Conservation (phyloP, 2,329 filamentous ascomycete species). For the Claviceps monticola region DNA sequence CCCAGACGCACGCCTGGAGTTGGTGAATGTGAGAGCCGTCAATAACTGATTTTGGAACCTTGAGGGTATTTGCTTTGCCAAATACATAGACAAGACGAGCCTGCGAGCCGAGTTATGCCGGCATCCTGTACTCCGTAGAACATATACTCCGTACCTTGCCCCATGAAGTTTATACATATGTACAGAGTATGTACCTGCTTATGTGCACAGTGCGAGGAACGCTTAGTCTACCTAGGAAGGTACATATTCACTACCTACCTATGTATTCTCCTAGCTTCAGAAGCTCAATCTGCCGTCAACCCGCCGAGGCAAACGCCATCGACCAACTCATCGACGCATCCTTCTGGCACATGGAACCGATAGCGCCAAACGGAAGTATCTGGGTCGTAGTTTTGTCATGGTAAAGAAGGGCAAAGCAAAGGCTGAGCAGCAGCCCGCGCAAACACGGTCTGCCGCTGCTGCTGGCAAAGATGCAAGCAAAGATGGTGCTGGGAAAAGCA, state of each 20-base stretch:
- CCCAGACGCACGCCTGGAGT: not conserved
- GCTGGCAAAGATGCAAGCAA: conserved; percentile 40
- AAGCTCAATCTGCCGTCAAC: not conserved
- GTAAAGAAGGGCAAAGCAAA: conserved; percentile 41
- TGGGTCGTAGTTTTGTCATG: conserved; percentile 18
- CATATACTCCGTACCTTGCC: no score
- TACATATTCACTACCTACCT: no score
- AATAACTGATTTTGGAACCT: not conserved
- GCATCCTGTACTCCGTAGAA: not conserved
- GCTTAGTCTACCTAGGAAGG: no score
- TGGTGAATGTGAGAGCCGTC: not conserved
- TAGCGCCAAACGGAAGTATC: not conserved
- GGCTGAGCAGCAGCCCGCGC: conserved; percentile 23
- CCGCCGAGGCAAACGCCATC: not conserved
- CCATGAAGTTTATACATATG: no score
- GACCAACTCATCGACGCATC: not conserved
- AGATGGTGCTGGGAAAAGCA: conserved; percentile 32
- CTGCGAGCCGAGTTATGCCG: not conserved
- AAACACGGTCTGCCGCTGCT: conserved; percentile 23
- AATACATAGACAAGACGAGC: not conserved
- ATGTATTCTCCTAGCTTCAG: not conserved
- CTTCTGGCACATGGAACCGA: not conserved
- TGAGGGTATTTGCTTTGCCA: not conserved
- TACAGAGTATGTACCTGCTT: no score
- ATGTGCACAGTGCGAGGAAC: conserved; percentile 2